Evolutionary conservation across 257 asterid species (phyloP), one percentile per base, ranked within the genome.

Genomic region (Plantago ovata): DNA sequence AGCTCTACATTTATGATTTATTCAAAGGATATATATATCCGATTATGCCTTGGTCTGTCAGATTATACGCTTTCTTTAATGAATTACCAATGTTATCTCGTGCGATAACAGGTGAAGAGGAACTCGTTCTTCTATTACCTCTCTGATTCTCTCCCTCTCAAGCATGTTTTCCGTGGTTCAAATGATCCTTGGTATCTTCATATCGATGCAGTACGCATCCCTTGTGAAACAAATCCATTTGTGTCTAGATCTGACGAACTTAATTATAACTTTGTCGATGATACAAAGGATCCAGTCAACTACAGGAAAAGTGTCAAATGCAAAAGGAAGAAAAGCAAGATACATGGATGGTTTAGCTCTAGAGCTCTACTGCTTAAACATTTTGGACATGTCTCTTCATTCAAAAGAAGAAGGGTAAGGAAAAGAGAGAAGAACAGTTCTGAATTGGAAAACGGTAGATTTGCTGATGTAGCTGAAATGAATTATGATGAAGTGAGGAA

Each of bases 111-210:
- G 90, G 86, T 86, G 64, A 69, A 78, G 64, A 68, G 43, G 69
- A 76, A 64, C 42, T 72, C 81, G 11, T 39, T 58, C 62, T 59
- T 46, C 20, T 86, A 86, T 69, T 67, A 66, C 60, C 73, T 79
- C n/a, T 62, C 90, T 1, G 83, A 75, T 28, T 79, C 79, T 38
- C 48, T 81, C 60, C 89, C 84, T 68, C 79, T 83, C 59, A 74
- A 73, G 69, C 55, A 64, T 64, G 89, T 69, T 57, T 80, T 75
- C 38, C 46, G 19, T 59, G 68, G 72, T 64, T 60, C 73, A 21
- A 70, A 76, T 57, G 61, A 21, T 23, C 36, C 66, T 61, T 71
- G 81, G 83, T 77, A 78, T 72, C 82, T 86, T 38, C 82, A 68
- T 18, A 51, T 73, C 24, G 60, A 63, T 44, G 77, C 62, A n/a